phyloP scores from a whole-genome alignment of 2,329 filamentous ascomycete species.

The Cladosporium velox region DNA sequence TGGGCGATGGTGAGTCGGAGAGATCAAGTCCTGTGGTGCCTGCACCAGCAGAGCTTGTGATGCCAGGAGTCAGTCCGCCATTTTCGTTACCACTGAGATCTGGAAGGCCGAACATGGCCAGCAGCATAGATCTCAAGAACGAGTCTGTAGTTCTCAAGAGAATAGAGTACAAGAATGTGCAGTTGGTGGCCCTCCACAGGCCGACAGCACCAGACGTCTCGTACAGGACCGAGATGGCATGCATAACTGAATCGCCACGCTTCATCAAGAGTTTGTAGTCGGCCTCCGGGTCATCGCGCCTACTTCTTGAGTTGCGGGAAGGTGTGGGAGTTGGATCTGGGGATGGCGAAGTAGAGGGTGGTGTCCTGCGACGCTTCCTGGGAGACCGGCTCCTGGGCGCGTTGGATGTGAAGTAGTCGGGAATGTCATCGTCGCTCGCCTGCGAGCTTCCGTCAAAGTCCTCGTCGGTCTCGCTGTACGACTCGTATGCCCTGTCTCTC shows the following conservation, averaged over 20 bases:
- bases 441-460: constrained; percentile 25
- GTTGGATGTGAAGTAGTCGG: constrained; percentile 78
- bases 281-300: constrained; percentile 24
- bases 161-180: constrained; percentile 87
- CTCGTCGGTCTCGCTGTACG: constrained; percentile 26
- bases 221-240: constrained; percentile 87
- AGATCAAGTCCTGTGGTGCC: constrained; percentile 67
- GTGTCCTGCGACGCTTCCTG: constrained; percentile 39
- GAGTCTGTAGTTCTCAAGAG: constrained; percentile 85
- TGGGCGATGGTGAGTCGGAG: constrained; percentile 77
- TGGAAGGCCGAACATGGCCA: constrained; percentile 85
- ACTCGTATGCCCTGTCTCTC: constrained; percentile 23
- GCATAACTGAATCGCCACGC: constrained; percentile 76
- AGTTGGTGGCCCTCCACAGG: constrained; percentile 91
- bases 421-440: constrained; percentile 55
- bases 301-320: constrained; percentile 27
- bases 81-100: constrained; percentile 80
- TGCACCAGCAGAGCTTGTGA: constrained; percentile 49
- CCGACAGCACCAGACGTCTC: constrained; percentile 86
- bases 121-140: constrained; percentile 88
- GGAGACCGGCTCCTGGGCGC: constrained; percentile 56
- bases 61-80: constrained; percentile 56
- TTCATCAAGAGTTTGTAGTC: constrained; percentile 67
- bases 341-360: constrained; percentile 31
- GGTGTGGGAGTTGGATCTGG: constrained; percentile 35